Base-by-base conservation (phyloP, 208 protist species). In the Leishmania aethiopica region DNA sequence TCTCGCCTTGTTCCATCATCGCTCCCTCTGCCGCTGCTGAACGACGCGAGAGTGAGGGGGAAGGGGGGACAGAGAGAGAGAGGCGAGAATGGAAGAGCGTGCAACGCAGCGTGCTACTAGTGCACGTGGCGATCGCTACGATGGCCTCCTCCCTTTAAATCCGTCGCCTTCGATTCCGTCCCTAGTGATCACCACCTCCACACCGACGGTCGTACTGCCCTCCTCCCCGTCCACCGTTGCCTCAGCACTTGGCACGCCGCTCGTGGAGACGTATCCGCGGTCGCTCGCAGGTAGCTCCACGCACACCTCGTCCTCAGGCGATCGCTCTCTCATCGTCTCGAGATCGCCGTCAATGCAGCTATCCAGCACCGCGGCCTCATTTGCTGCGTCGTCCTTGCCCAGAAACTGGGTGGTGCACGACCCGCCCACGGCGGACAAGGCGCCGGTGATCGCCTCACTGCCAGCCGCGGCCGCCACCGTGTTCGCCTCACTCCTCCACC, bases 321-420 rank as follows among this genome's bases (percentile, higher is more conserved):
- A 85, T 7, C 71, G 70, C 53, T 51, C 37, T 22, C 17, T 55
- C 59, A 10, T 37, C 2, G 77, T 60, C 51, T 37, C 49, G 60
- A 75, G 62, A 66, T 85, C 82, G 4, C 82, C 77, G 6, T 55
- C 35, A 1, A 22, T 49, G 22, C 35, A 64, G 72, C 51, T 62
- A 32, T 3, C 57, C 57, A 81, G 62, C 72, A 15, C 42, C 3
- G 49, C 59, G 35, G 40, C 62, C 1, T 64, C 73, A 0, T 55
- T 69, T 15, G 35, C 51, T 7, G 72, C 64, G 3, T 74, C 78
- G 11, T 72, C 78, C 3, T 76, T 71, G 55, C 78, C 71, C 40
- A 79, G 82, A 37, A 78, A 76, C 42, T 82, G 82, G 82, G 73
- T 79, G 51, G 73, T 55, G 53, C 77, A 74, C 6, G 82, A 69